Conservation (phyloP, 108 stramenopile genomes). For the Cyclotella atomus region DNA sequence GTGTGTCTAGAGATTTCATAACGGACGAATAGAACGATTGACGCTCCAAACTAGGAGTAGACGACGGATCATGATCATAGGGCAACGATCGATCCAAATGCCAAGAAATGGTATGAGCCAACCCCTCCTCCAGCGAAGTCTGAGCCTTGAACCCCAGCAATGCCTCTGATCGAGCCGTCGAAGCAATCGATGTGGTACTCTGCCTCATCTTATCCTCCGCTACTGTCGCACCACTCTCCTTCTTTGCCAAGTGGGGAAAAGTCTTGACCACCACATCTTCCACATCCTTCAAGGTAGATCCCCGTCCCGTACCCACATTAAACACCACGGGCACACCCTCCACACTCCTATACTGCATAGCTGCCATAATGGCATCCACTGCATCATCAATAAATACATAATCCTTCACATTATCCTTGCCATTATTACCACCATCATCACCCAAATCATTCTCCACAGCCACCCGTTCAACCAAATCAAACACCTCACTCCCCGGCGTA, state of each 20-base stretch:
- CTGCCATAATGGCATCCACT: slow-evolving; percentile 79
- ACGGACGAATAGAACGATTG: slow-evolving; percentile 19
- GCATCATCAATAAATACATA: slow-evolving; percentile 91
- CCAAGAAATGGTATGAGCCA: slow-evolving; percentile 72
- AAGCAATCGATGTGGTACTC: slow-evolving; percentile 49
- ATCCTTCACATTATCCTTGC: slow-evolving; percentile 68
- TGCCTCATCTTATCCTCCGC: background rate
- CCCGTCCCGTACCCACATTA: slow-evolving; percentile 78
- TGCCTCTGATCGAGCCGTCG: slow-evolving; percentile 58
- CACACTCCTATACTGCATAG: slow-evolving; percentile 74
- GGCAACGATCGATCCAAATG: slow-evolving; percentile 78
- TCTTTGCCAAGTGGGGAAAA: slow-evolving; percentile 41
- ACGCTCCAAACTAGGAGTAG: slow-evolving; percentile 15
- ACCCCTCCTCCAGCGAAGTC: slow-evolving; percentile 61
- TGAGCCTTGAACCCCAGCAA: slow-evolving; percentile 71
- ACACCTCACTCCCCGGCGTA: slow-evolving; percentile 69
- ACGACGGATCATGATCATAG: slow-evolving; percentile 51
- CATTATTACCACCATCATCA: too few relatives aligned
- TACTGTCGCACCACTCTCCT: background rate
- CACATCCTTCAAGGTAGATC: slow-evolving; percentile 53
- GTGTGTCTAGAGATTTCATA: slow-evolving; percentile 13
- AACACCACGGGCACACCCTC: slow-evolving; percentile 61
- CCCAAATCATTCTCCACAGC: slow-evolving; percentile 39
- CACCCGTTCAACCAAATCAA: slow-evolving; percentile 80
- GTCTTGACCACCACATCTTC: slow-evolving; percentile 47